Base-by-base conservation (phyloP, 129 eudicot species). In the Pulicaria dysenterica region DNA sequence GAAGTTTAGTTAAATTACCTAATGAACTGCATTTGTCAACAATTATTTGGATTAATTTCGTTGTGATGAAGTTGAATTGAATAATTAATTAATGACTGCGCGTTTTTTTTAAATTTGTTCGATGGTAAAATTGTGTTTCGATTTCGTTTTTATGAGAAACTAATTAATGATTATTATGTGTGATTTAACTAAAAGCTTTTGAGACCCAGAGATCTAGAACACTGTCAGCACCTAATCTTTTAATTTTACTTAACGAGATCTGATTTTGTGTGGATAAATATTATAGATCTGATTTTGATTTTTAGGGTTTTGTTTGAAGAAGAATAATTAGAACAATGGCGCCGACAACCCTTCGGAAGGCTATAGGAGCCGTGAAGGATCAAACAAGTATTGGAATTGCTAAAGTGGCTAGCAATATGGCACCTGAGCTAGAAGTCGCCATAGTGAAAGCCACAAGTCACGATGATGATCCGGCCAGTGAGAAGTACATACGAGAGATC, bases 401-500 rank as follows among this genome's bases (percentile, higher is more conserved):
- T 2, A 90, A 90, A 62, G 96, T 90, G 0, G 84, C 96, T 4
- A 80, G 90, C 62, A 87, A 90, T 74, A 83, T 85, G 86, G 88
- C 96, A 0, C 96, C 96, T 12, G 94, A 90, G 81, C 89, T 91
- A 3, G 95, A 91, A 61, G 95, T 91, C 0, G 87, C 87, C 5
- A 79, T 91, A 14, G 95, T 91, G 36, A 91, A 91, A 53, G 97
- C 97, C 14, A 91, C 97, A 0, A 87, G 87, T 72, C 97, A 91
- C 58, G 97, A 91, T 15, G 85, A 91, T 19, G 95, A 85, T 10
- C 94, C 97, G 0, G 95, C 97, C 3, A 65, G 75, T 5, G 97
- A 91, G 83, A 91, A 87, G 78, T 85, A 91, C 40, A 51, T 87
- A 0, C 71, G 90, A 40, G 85, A 88, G 73, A 91, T 91, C 62